These are phyloP conservation scores for Trichocladium antarcticum DNA, from an alignment of 495 filamentous ascomycete species.

Conservation along the genomic window DNA sequence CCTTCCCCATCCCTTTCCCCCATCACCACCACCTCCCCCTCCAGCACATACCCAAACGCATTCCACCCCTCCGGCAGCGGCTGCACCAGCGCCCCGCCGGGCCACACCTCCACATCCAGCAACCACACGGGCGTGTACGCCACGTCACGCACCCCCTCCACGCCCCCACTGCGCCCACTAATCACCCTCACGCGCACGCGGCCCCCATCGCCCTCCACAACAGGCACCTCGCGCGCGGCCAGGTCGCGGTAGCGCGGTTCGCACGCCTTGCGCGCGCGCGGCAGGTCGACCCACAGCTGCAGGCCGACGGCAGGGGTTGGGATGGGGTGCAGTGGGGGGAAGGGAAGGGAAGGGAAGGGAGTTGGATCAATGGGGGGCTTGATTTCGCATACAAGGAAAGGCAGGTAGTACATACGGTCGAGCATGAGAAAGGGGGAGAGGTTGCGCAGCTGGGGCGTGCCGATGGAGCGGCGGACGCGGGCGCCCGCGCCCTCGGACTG, in stretches of 20 bases:
- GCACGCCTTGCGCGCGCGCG: constrained; percentile 66
- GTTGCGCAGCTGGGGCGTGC: constrained; percentile 70
- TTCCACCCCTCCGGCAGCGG: constrained; percentile 74
- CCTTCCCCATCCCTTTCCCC: constrained; percentile 31
- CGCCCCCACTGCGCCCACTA: constrained; percentile 66
- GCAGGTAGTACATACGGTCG: constrained; percentile 39
- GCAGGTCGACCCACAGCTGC: constrained; percentile 92
- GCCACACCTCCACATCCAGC: constrained; percentile 70
- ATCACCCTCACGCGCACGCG: constrained; percentile 82
- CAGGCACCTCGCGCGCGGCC: constrained; percentile 62
- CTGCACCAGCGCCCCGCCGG: constrained; percentile 66
- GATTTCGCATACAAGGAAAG: too few species aligned
- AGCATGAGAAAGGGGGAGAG: constrained; percentile 96
- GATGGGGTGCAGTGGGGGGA: constrained; percentile 51
- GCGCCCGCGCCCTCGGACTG: constrained; percentile 87
- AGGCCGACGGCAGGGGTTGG: constrained; percentile 82
- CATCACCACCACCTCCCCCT: constrained; percentile 58
- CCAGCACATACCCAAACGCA: constrained; percentile 74
- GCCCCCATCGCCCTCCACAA: constrained; percentile 53
- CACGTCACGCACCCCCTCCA: constrained; percentile 76
- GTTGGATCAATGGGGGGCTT: too few species aligned
- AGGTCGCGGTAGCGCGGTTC: constrained; percentile 91
- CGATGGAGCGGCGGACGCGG: constrained; percentile 77
- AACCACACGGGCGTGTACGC: constrained; percentile 96
- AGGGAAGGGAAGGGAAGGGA: too few species aligned